These are phyloP conservation scores for Pilasporangium apinafurcum DNA, from an alignment of 352 stramenopile species.

Conservation along the genomic window DNA sequence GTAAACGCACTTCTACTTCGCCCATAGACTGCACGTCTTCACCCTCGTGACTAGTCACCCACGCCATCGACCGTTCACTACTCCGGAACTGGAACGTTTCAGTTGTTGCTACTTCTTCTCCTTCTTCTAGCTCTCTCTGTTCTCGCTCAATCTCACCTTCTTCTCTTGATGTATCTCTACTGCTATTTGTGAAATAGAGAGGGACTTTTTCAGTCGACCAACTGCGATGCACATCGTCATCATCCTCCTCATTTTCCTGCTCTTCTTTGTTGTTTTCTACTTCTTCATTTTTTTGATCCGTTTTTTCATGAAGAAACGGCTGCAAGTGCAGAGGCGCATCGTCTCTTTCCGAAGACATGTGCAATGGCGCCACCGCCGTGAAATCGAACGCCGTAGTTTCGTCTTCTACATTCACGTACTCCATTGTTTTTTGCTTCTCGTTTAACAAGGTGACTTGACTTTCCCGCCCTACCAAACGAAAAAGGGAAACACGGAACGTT, in stretches of 20 bases:
- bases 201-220: slow-evolving; percentile 3
- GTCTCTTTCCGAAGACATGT: too few relatives aligned
- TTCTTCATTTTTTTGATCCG: not conserved
- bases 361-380: too few relatives aligned
- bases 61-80: not conserved
- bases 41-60: not conserved
- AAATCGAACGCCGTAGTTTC: too few relatives aligned
- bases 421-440: too few relatives aligned
- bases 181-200: too few relatives aligned
- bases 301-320: too few relatives aligned
- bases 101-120: not conserved
- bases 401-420: too few relatives aligned
- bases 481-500: too few relatives aligned
- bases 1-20: slow-evolving; percentile 45
- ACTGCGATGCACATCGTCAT: slow-evolving; percentile 3
- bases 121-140: not conserved
- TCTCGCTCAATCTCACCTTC: not conserved
- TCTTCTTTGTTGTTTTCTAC: not conserved
- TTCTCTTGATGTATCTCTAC: too few relatives aligned
- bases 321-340: too few relatives aligned
- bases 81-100: slow-evolving; percentile 3
- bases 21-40: slow-evolving; percentile 13
- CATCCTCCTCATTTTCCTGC: slow-evolving; percentile 2
- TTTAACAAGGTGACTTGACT: too few relatives aligned
- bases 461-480: too few relatives aligned